These are phyloP conservation scores for Apiospora aurea DNA, from an alignment of 2,329 filamentous ascomycete genomes.

Conservation along the genomic window DNA sequence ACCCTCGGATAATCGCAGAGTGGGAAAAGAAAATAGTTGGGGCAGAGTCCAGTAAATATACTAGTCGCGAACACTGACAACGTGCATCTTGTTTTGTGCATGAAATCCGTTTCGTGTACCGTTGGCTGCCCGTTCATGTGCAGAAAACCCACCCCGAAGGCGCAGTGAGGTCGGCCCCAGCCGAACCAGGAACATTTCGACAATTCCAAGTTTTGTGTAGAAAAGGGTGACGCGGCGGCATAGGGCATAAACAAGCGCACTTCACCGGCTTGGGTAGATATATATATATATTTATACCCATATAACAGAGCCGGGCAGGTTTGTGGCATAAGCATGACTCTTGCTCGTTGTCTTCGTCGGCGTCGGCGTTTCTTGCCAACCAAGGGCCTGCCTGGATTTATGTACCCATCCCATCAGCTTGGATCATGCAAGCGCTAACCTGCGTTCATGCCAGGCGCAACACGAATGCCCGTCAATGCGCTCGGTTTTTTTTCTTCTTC, in stretches of 20 bases:
- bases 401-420: background rate
- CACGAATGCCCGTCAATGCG: background rate
- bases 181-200: background rate
- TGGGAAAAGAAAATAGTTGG: background rate
- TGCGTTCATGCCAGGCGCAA: background rate
- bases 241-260: background rate
- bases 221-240: background rate
- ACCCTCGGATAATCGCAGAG: background rate
- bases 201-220: background rate
- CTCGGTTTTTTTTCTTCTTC: background rate
- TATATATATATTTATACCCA: background rate
- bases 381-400: no score
- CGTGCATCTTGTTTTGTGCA: background rate
- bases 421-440: slow-evolving; percentile 2
- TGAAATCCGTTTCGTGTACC: slow-evolving; percentile 1
- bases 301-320: background rate
- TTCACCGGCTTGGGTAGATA: no score
- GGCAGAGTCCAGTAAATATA: background rate
- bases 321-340: background rate
- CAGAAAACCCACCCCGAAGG: background rate
- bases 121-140: background rate
- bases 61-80: background rate
- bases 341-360: background rate
- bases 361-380: background rate
- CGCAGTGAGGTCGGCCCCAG: background rate